Evolutionary conservation across 257 asterid species (phyloP).

Genomic region (Scutellaria baicalensis): DNA sequence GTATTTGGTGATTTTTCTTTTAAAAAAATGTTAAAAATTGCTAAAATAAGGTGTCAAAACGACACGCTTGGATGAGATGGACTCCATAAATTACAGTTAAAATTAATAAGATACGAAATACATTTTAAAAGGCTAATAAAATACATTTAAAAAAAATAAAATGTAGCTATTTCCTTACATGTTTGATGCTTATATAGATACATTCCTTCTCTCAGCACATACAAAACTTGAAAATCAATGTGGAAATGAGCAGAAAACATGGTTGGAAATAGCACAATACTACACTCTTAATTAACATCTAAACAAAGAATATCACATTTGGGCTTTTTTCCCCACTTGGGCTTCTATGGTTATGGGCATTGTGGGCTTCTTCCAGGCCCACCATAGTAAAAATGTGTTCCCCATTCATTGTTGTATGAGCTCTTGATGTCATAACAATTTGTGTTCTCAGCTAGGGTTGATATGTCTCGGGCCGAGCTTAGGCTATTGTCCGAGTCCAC

Average conservation of each 20-base stretch:
- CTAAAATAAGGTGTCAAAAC: neutral
- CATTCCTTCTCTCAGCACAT: neutral
- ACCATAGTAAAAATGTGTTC: slow-evolving; percentile 82
- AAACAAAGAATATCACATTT: slow-evolving; percentile 21
- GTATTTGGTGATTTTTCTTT: too few species aligned
- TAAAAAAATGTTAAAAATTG: neutral
- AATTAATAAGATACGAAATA: neutral
- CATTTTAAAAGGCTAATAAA: neutral
- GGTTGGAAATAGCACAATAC: slow-evolving; percentile 53
- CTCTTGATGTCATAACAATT: slow-evolving; percentile 72
- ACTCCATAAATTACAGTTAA: neutral
- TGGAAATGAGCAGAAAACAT: slow-evolving; percentile 36
- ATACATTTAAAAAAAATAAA: slow-evolving; percentile 9
- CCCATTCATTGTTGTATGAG: slow-evolving; percentile 67
- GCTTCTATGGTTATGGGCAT: slow-evolving; percentile 27
- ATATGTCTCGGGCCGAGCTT: slow-evolving; percentile 47
- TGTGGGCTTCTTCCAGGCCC: slow-evolving; percentile 74
- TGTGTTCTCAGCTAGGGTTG: slow-evolving; percentile 73
- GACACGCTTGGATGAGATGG: too few species aligned
- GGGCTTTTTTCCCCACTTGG: slow-evolving; percentile 7
- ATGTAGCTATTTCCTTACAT: slow-evolving; percentile 53
- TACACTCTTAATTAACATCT: slow-evolving; percentile 13
- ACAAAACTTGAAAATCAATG: slow-evolving; percentile 20
- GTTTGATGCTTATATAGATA: slow-evolving; percentile 47
- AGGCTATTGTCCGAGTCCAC: slow-evolving; percentile 81